Evolutionary conservation across 176 grass and related monocot genomes (phyloP).

Genomic region (Rhynchospora breviuscula): DNA sequence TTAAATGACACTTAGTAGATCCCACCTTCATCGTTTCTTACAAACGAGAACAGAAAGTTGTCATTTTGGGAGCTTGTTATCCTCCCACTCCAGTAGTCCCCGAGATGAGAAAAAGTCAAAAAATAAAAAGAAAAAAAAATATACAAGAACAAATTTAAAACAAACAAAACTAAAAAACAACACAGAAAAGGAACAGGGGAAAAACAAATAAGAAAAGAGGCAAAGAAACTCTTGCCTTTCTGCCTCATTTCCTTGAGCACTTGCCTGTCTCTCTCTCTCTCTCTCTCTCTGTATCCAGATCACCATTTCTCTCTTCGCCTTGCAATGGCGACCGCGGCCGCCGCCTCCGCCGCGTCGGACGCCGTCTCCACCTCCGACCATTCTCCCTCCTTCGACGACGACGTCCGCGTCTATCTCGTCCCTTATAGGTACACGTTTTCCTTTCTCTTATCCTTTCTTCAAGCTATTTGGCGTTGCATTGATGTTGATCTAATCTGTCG

Average conservation of each 20-base stretch:
- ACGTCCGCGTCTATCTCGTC: constrained; percentile 28
- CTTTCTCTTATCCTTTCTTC: background rate
- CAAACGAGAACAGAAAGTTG: too few relatives aligned
- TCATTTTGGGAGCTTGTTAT: background rate
- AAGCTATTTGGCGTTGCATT: background rate
- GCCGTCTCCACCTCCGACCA: constrained; percentile 18
- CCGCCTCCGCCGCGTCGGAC: constrained; percentile 3
- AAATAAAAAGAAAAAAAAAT: background rate
- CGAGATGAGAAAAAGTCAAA: background rate
- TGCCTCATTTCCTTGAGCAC: background rate
- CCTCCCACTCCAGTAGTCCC: background rate
- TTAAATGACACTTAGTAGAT: too few relatives aligned
- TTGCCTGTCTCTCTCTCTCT: background rate
- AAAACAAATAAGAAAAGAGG: constrained; percentile 2
- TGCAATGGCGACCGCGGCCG: background rate
- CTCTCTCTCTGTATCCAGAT: background rate
- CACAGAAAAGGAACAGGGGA: background rate
- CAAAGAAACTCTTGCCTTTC: background rate
- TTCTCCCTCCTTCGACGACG: constrained; percentile 9
- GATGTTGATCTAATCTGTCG: background rate
- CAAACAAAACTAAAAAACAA: constrained; percentile 1
- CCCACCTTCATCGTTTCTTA: too few relatives aligned
- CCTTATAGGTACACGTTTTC: constrained; percentile 8
- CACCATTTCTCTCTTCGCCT: background rate
- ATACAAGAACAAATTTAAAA: background rate